These are phyloP conservation scores for Ogataea nitratoaversa DNA, from an alignment of 805 yeast species.

Conservation along the genomic window DNA sequence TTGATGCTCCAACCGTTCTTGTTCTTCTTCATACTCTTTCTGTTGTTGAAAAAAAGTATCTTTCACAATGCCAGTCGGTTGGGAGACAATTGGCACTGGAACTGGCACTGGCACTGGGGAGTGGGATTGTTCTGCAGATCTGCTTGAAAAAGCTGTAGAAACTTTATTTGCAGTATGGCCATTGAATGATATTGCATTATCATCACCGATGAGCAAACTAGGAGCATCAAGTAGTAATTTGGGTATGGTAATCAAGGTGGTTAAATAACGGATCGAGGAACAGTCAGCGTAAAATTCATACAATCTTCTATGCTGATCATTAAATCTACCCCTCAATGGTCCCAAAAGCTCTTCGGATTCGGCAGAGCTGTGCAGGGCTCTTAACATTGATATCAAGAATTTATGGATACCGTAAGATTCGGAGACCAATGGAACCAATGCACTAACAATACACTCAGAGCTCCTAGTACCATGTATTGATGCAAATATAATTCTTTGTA, in stretches of 20 bases:
- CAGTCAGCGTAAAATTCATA: slow-evolving; percentile 89
- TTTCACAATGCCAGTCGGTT: slow-evolving; percentile 48
- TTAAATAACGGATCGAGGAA: slow-evolving; percentile 73
- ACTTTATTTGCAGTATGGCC: slow-evolving; percentile 38
- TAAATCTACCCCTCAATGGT: slow-evolving; percentile 69
- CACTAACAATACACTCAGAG: slow-evolving; percentile 75
- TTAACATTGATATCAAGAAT: slow-evolving; percentile 82
- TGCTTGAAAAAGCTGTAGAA: slow-evolving; percentile 23
- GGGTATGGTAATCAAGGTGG: slow-evolving; percentile 79
- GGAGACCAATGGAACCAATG: slow-evolving; percentile 83
- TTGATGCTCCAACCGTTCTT: slow-evolving; percentile 54
- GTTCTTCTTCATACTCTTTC: slow-evolving; percentile 53
- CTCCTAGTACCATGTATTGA: slow-evolving; percentile 52
- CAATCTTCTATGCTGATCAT: slow-evolving; percentile 63
- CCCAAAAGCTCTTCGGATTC: slow-evolving; percentile 71
- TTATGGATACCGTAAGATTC: slow-evolving; percentile 92
- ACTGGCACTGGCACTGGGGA: slow-evolving; percentile 34
- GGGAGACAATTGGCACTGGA: slow-evolving; percentile 45
- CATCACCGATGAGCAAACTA: slow-evolving; percentile 46
- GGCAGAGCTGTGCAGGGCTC: slow-evolving; percentile 76
- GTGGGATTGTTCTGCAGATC: slow-evolving; percentile 16
- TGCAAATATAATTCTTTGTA: slow-evolving; percentile 72
- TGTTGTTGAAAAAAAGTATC: slow-evolving; percentile 44
- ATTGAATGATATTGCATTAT: slow-evolving; percentile 36
- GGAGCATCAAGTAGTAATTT: slow-evolving; percentile 59